phyloP scores from a whole-genome alignment of 75 land plant species.

The Cunninghamia lanceolata region DNA sequence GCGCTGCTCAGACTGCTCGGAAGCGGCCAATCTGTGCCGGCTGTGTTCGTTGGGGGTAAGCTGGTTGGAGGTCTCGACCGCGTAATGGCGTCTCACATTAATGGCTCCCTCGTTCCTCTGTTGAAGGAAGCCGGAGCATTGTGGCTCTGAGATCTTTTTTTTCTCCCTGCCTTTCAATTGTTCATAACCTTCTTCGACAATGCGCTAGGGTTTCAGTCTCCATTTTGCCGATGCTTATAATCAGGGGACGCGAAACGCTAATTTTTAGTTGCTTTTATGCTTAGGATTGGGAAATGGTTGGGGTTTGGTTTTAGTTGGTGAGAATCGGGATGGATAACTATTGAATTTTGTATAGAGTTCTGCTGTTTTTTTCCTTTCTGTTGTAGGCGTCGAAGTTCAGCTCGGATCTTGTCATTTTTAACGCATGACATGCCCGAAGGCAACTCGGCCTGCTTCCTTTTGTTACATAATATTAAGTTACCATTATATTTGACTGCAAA shows the following conservation, averaged over 20 bases:
- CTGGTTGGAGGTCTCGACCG: constrained; percentile 71
- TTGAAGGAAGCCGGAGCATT: constrained; percentile 86
- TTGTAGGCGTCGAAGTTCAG: background rate
- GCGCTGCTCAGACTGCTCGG: constrained; percentile 47
- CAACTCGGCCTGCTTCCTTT: background rate
- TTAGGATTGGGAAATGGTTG: background rate
- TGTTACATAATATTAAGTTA: background rate
- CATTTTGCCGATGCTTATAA: background rate
- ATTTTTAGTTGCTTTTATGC: background rate
- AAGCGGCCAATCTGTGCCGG: constrained; percentile 48
- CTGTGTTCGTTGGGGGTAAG: constrained; percentile 81
- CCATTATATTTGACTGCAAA: background rate
- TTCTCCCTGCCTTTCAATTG: background rate
- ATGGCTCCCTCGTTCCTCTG: constrained; percentile 68
- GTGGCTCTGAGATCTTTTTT: constrained; percentile 52
- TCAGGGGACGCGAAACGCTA: background rate
- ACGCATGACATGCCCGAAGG: background rate
- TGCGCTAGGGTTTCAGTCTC: background rate
- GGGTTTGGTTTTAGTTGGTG: background rate
- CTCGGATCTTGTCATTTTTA: background rate
- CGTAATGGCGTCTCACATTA: constrained; percentile 76
- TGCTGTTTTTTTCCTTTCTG: background rate
- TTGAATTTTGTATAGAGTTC: background rate
- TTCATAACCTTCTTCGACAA: background rate
- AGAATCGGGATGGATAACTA: background rate